phyloP scores from a whole-genome alignment of 1,139 yeast genomes.

The Candida pseudoviswanathii region DNA sequence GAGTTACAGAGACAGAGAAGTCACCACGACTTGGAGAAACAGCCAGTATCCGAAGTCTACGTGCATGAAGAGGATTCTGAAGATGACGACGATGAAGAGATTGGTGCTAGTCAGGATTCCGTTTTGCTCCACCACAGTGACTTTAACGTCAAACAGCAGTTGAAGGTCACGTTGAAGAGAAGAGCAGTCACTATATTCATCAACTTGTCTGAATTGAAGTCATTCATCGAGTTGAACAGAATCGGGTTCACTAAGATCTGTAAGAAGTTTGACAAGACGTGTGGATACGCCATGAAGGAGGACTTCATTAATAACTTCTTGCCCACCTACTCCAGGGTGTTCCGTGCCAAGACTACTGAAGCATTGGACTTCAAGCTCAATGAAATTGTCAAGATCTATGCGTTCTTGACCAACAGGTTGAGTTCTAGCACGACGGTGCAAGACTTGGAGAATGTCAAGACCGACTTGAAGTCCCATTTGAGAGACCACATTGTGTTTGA shows the following conservation, averaged over 20 bases:
- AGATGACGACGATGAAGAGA: conserved; percentile 47
- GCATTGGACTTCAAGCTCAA: conserved; percentile 48
- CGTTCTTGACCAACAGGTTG: conserved; percentile 39
- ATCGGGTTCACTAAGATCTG: conserved; percentile 89
- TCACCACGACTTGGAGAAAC: conserved; percentile 21
- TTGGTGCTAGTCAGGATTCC: conserved; percentile 32
- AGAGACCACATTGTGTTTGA: conserved; percentile 97
- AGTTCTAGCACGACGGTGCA: conserved; percentile 27
- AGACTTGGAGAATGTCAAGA: conserved; percentile 54
- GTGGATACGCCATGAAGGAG: conserved; percentile 59
- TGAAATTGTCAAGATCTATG: conserved; percentile 52
- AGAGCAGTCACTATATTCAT: conserved; percentile 70
- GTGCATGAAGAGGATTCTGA: conserved; percentile 34
- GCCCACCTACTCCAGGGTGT: conserved; percentile 46
- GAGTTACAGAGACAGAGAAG: conserved; percentile 2
- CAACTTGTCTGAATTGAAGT: conserved; percentile 76
- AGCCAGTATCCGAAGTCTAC: conserved; percentile 20
- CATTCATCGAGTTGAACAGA: conserved; percentile 77
- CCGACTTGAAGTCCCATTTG: conserved; percentile 72
- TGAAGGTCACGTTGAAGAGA: conserved; percentile 68
- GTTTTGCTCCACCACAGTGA: conserved; percentile 48
- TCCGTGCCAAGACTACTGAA: conserved; percentile 43
- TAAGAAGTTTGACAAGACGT: conserved; percentile 86
- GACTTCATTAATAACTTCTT: conserved; percentile 51
- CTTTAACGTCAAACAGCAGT: conserved; percentile 52